Evolutionary conservation across 441 rosid genomes (phyloP), one percentile per base, ranked within the genome.

Genomic region (Aquilaria agallochum): DNA sequence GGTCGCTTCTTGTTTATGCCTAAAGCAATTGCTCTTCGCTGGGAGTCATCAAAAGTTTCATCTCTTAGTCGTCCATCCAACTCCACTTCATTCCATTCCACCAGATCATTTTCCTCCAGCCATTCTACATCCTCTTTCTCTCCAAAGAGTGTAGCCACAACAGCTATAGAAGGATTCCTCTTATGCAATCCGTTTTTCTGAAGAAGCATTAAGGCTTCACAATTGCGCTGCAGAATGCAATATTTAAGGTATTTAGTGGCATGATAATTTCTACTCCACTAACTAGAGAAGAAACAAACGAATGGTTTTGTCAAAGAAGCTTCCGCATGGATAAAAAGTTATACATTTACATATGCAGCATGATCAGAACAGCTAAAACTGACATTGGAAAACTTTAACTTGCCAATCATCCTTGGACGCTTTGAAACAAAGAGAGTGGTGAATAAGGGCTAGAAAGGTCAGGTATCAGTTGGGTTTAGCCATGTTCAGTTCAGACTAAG

Each of bases 181-280:
- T 89, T 91, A 51, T 62, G 94, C 68, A 91, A 73, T 58, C 99
- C 99, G 73, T 84, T 81, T 85, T 94, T 91, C 78, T 87, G 90
- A 49, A 94, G 96, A 63, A 91, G 84, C 96, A 91, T 91, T 31
- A 94, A 76, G 58, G 99, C 99, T 79, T 94, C 99, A 53, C 97
- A 94, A 72, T 94, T 91, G 70, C 96, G 97, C 96, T 94, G 83
- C 73, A 80, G 66, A 64, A 65, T 40, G 63, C 63, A 59, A 73
- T 62, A 48, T 59, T 9, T 69, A 56, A 5, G 59, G 9, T 67
- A 66, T 50, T 31, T 60, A 67, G 64, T 74, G 66, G 60, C 52
- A 33, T 34, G n/a, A 40, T 4, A 73, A 9, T 50, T 8, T 36
- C 42, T 36, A 36, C 3, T 36, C 6, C 42, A 36, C 5, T 8